Evolutionary conservation across 495 filamentous ascomycete species (phyloP), one percentile per base, ranked within the genome.

Genomic region (Podospora bellae-mahoneyi): DNA sequence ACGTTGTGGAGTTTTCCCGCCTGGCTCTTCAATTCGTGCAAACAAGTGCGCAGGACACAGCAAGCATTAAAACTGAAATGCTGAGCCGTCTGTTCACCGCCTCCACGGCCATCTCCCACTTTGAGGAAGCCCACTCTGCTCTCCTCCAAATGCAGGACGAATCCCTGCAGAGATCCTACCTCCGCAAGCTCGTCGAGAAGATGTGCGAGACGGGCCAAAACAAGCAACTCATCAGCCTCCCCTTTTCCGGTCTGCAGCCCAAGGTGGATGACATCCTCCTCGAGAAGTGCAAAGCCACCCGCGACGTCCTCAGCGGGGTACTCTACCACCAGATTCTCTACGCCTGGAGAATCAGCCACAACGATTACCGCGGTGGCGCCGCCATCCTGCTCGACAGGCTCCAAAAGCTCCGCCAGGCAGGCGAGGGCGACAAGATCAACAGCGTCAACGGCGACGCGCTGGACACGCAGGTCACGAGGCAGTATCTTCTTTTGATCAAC

Each of bases 341-440:
- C 71, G 88, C 93, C 23, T 98, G 92, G 85, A 88, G 96, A 64
- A 88, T 97, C 66, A 86, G 87, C 69, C 90, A 89, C 62, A 85
- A 87, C 65, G 92, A 99, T 76, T 95, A 91, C 79, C 91, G 94
- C 53, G 95, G 94, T 61, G 95, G 92, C 2, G 93, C 95, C 0
- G 86, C 89, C 58, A 85, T 93, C 58, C 84, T 96, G 27, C 81
- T 91, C 48, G 87, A 90, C 69, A 83, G 89, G 70, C 80, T 80
- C 64, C 78, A 76, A 81, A 83, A 84, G 81, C 77, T 79, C 77
- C 76, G 81, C 78, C 77, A 69, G 66, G 70, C 80, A 66, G 81
- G 81, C 23, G 67, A 85, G 77, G 74, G 81, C 75, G 75, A 86
- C 62, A 82, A 73, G 66, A 77, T 75, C 68, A 75, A 79, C 65